phyloP scores from a whole-genome alignment of 2,329 filamentous ascomycete genomes.

The Trichoderma harzianum region DNA sequence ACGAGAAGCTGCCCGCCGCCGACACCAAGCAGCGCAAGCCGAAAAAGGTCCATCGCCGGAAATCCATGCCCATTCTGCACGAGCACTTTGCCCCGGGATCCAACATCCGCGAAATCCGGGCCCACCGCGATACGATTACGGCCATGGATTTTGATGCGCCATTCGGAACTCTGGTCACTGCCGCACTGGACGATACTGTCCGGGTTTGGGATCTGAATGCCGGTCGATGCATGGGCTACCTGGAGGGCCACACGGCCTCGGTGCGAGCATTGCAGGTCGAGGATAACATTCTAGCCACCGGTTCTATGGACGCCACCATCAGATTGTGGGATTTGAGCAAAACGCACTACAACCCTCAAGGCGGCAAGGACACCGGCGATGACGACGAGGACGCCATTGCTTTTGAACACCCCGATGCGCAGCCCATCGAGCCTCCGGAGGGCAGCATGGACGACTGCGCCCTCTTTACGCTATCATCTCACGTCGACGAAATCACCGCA shows the following conservation, averaged over 20 bases:
- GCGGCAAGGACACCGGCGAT: slow-evolving; percentile 53
- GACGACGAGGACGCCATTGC: slow-evolving; percentile 66
- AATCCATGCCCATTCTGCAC: slow-evolving; percentile 91
- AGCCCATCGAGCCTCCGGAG: slow-evolving; percentile 64
- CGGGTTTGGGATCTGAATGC: slow-evolving; percentile 95
- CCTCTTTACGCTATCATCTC: slow-evolving; percentile 82
- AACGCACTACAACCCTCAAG: slow-evolving; percentile 75
- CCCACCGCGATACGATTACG: slow-evolving; percentile 84
- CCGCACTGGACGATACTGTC: slow-evolving; percentile 88
- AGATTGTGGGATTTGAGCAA: slow-evolving; percentile 91
- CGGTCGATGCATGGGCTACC: slow-evolving; percentile 82
- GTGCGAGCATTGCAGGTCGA: slow-evolving; percentile 90
- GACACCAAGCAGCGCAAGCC: slow-evolving; percentile 45
- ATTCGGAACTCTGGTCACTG: slow-evolving; percentile 90
- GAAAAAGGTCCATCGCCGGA: slow-evolving; percentile 60
- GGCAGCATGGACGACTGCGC: slow-evolving; percentile 87
- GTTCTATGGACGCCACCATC: slow-evolving; percentile 91
- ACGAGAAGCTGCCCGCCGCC: slow-evolving; percentile 76
- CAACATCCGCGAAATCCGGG: slow-evolving; percentile 80
- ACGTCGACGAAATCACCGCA: slow-evolving; percentile 92
- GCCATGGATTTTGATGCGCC: slow-evolving; percentile 96
- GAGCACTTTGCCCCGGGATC: slow-evolving; percentile 92
- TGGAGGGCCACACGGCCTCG: slow-evolving; percentile 93
- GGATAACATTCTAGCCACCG: slow-evolving; percentile 92
- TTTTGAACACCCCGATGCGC: slow-evolving; percentile 68